phyloP scores from a whole-genome alignment of 176 grass and related monocot species.

The Chloris gayana region DNA sequence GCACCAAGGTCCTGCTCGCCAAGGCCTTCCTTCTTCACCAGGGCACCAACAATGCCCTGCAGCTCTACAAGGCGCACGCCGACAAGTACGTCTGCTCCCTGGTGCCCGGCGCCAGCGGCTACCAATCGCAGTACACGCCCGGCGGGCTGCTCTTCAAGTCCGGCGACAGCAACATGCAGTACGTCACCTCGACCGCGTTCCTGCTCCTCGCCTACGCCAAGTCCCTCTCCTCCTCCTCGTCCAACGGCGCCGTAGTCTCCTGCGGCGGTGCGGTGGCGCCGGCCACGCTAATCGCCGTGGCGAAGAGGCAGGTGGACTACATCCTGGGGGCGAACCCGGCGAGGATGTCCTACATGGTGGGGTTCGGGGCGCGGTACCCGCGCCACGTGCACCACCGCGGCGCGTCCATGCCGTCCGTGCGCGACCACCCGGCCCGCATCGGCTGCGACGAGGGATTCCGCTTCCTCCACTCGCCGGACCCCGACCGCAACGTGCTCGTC shows the following conservation, averaged over 20 bases:
- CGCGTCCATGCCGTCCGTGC: conserved; percentile 68
- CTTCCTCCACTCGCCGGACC: conserved; percentile 48
- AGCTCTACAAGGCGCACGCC: conserved; percentile 76
- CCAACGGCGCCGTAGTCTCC: conserved; percentile 6
- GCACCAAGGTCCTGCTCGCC: conserved; percentile 73
- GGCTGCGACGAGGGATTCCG: conserved; percentile 55
- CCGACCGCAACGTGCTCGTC: conserved; percentile 56
- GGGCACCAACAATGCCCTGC: conserved; percentile 4
- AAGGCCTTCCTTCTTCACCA: conserved; percentile 53
- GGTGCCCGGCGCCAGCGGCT: conserved; percentile 49
- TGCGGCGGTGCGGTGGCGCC: no score
- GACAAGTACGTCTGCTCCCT: conserved; percentile 78
- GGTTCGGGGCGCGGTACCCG: conserved; percentile 56
- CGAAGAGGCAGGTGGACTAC: conserved; percentile 76
- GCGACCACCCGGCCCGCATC: conserved; percentile 45
- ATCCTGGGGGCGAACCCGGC: conserved; percentile 61
- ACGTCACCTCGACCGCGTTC: conserved; percentile 81
- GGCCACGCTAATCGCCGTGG: conserved; percentile 47
- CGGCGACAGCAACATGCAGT: conserved; percentile 82
- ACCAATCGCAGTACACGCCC: conserved; percentile 73
- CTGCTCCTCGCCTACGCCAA: conserved; percentile 79
- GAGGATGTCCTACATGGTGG: conserved; percentile 67
- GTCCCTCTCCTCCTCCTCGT: conserved; percentile 43
- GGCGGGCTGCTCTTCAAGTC: conserved; percentile 70
- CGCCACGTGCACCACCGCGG: conserved; percentile 92